Evolutionary conservation across 1,284 basidiomycete species (phyloP).

Genomic region (Ustilago crameri): DNA sequence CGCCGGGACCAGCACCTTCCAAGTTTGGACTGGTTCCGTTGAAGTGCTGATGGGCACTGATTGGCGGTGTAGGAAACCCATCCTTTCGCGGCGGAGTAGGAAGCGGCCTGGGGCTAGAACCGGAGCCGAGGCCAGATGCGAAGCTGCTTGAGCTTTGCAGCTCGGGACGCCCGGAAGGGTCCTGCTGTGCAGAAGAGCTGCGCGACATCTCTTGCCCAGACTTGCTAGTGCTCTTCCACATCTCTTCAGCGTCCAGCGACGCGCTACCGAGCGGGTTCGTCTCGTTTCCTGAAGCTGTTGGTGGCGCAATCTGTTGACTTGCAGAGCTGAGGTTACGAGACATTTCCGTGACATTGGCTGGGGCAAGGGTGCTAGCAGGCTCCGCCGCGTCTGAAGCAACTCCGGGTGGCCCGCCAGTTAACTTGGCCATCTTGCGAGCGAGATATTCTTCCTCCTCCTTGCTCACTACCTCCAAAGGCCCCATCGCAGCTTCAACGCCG

Average conservation of each 20-base stretch:
- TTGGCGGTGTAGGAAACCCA: constrained; percentile 36
- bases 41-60: constrained; percentile 31
- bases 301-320: constrained; percentile 4
- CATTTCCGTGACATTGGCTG: not conserved
- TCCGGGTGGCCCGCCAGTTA: constrained; percentile 19
- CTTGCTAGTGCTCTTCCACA: constrained; percentile 22
- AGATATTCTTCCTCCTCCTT: constrained; percentile 58
- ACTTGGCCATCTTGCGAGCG: constrained; percentile 57
- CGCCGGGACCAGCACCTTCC: constrained; percentile 26
- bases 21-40: constrained; percentile 46
- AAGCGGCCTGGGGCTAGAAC: constrained; percentile 38
- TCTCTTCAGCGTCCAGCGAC: constrained; percentile 35
- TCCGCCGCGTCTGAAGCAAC: constrained; percentile 13
- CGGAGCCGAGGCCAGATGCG: constrained; percentile 13
- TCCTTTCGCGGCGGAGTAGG: constrained; percentile 46
- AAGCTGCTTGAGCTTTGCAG: constrained; percentile 24
- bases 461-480: constrained; percentile 11
- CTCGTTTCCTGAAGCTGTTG: not conserved
- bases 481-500: constrained; percentile 30
- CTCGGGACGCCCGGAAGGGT: constrained; percentile 11
- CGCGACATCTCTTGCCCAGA: constrained; percentile 15
- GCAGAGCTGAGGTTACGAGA: constrained; percentile 15
- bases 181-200: constrained; percentile 26
- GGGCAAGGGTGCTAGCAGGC: not conserved
- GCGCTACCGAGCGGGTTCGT: constrained; percentile 8